Evolutionary conservation across 2,329 filamentous ascomycete genomes (phyloP).

Genomic region (Microascus cirrosus): DNA sequence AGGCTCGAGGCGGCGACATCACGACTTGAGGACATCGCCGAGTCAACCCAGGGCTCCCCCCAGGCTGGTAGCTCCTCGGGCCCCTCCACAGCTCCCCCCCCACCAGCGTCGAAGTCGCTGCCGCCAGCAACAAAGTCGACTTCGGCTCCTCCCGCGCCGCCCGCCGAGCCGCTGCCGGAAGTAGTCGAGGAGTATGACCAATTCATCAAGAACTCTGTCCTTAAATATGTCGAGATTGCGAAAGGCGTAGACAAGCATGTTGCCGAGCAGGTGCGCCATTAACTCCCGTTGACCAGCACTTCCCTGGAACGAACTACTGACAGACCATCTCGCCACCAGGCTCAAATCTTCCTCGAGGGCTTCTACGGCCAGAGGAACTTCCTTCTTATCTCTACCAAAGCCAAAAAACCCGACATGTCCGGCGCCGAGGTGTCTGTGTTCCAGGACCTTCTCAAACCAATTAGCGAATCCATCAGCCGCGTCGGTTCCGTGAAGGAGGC

Average conservation of each 20-base stretch:
- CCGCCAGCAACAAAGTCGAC: constrained; percentile 9
- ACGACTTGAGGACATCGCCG: constrained; percentile 89
- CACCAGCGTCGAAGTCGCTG: constrained; percentile 18
- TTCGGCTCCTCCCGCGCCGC: constrained; percentile 22
- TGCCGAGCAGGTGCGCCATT: constrained; percentile 58
- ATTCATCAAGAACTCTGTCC: constrained; percentile 63
- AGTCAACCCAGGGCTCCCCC: constrained; percentile 53
- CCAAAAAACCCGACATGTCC: constrained; percentile 74
- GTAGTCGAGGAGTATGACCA: constrained; percentile 81
- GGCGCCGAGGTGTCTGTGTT: constrained; percentile 50
- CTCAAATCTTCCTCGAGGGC: constrained; percentile 40
- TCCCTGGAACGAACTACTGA: not conserved
- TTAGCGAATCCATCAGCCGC: constrained; percentile 70
- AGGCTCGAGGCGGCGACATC: constrained; percentile 97
- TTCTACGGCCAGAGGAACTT: constrained; percentile 84
- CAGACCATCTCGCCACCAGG: constrained; percentile 24
- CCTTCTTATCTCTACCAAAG: constrained; percentile 76
- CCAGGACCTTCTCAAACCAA: constrained; percentile 72
- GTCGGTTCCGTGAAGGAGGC: constrained; percentile 69
- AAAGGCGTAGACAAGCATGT: constrained; percentile 66
- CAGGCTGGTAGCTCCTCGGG: constrained; percentile 23
- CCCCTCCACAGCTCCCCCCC: constrained; percentile 20
- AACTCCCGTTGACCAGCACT: not conserved
- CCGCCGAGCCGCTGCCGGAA: constrained; percentile 52
- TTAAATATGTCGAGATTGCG: constrained; percentile 68